Evolutionary conservation across 352 stramenopile genomes (phyloP), one percentile per base, ranked within the genome.

Genomic region (Bremia lactucae): DNA sequence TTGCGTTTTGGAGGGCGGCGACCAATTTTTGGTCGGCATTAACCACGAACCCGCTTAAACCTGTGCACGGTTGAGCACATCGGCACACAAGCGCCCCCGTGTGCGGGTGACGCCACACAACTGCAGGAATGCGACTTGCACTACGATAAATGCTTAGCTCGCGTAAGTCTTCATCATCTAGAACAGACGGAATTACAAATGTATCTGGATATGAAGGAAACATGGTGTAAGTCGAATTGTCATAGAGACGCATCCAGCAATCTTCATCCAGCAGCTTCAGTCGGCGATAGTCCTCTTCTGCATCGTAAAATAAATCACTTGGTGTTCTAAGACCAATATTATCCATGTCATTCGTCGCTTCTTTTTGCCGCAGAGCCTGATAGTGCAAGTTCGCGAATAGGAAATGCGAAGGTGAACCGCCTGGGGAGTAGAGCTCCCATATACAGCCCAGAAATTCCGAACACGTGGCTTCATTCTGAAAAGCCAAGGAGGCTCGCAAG

Each of bases 171-270:
- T 90, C 83, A 19, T 97, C 87, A 36, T 95, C 76, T 13, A 98
- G 62, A 5, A 86, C 82, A 0, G 82, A 78, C 10, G 96, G 96
- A 15, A 97, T 83, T 16, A 97, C 75, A 49, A 99, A 86, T 5
- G 81, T 71, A 1, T 74, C 75, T 1, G 96, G 96, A 59, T 99
- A 99, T 18, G 92, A 96, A 10, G 86, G 73, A 49, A 94, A 98
- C 21, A 97, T 62, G 2, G 56, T 63, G 52, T 94, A 97, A 36
- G 84, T 69, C 4, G 70, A 79, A 42, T 95, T 94, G 55, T 94
- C 78, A 23, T 85, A 81, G 23, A 94, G 42, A 15, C 68, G 71
- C 75, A 91, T 89, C 71, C 72, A 90, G 36, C 63, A 78, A 24
- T 83, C 69, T 52, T 88, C 71, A 22, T 81, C 67, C 28, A 95